Conservation (phyloP, 202 grass and related monocot species). For the Eragrostis tef region DNA sequence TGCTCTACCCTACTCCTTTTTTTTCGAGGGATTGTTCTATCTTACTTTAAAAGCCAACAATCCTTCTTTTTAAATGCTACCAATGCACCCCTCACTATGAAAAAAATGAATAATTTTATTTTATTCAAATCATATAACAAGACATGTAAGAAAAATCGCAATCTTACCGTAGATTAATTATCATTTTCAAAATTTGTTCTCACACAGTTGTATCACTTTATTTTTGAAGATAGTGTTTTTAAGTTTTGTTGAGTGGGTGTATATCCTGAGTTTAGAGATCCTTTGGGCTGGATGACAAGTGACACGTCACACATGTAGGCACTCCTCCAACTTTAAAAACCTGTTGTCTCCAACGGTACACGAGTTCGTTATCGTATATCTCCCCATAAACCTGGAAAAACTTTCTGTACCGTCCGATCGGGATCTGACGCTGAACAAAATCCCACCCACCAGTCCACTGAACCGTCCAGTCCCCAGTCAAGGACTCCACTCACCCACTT, state of each 20-base stretch:
- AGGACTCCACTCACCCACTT: background rate
- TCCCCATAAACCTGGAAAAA: conserved; percentile 22
- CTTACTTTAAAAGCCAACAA: background rate
- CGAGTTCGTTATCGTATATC: conserved; percentile 26
- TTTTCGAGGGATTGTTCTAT: no score
- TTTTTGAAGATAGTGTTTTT: no score
- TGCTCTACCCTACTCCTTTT: no score
- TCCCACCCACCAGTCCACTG: background rate
- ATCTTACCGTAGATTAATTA: background rate
- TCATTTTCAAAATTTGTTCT: background rate
- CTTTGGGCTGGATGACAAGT: background rate
- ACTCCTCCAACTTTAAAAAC: conserved; percentile 9
- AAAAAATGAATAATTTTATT: no score
- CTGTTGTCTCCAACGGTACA: conserved; percentile 54
- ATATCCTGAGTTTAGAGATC: conserved; percentile 4
- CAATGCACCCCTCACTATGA: background rate
- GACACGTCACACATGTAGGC: conserved; percentile 5
- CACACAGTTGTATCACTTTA: no score
- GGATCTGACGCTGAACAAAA: background rate
- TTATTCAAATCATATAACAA: background rate
- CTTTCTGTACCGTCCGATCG: conserved; percentile 13
- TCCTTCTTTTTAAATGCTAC: background rate
- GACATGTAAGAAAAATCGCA: background rate
- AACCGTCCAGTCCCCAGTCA: background rate
- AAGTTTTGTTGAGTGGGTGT: background rate